Evolutionary conservation across 164 flowering plant genomes (phyloP).

Genomic region (Saururus chinensis): DNA sequence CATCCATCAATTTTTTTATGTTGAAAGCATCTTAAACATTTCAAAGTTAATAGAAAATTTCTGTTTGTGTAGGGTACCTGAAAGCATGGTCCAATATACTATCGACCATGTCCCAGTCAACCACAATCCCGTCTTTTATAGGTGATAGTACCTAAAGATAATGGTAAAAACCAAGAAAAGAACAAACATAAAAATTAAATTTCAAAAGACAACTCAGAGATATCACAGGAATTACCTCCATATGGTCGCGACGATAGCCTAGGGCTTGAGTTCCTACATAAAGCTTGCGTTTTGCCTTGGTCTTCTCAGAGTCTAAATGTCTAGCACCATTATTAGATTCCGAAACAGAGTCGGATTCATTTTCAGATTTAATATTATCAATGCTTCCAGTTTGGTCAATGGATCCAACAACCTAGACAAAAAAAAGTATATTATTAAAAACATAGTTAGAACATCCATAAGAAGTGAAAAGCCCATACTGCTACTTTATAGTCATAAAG

Average conservation of each 20-base stretch:
- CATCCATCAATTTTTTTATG: not conserved
- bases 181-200: not conserved
- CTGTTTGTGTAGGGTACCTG: conserved; percentile 30
- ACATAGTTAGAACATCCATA: no score
- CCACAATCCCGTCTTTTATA: conserved; percentile 71
- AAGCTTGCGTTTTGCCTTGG: conserved; percentile 64
- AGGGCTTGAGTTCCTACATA: conserved; percentile 89
- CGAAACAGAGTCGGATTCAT: conserved; percentile 31
- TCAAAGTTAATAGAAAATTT: not conserved
- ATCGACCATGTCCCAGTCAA: conserved; percentile 96
- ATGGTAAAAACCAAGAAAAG: not conserved
- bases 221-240: conserved; percentile 53
- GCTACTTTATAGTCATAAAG: no score
- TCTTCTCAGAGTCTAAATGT: conserved; percentile 47
- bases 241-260: conserved; percentile 84
- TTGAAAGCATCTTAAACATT: not conserved
- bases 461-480: no score
- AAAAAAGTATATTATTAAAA: not conserved
- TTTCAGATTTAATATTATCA: conserved; percentile 50
- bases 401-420: conserved; percentile 66
- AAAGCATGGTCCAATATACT: conserved; percentile 95
- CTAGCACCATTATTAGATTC: conserved; percentile 46
- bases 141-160: conserved; percentile 68
- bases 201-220: not conserved
- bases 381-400: conserved; percentile 60